Evolutionary conservation across 75 land plant genomes (phyloP).

Genomic region (Pinus taeda): DNA sequence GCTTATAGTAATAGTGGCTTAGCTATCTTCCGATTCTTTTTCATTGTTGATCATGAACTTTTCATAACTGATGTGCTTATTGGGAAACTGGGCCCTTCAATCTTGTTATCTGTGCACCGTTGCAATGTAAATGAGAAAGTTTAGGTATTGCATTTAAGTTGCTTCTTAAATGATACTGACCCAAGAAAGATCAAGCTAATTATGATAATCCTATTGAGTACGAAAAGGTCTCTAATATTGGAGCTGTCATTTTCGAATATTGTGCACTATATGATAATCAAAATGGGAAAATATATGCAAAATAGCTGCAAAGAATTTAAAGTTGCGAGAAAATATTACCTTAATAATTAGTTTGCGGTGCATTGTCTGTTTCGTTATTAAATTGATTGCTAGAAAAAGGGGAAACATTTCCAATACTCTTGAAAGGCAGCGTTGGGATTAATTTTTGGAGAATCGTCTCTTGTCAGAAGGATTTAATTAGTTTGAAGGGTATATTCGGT

Average conservation of each 20-base stretch:
- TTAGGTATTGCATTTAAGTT: not conserved
- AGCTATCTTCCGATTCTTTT: not conserved
- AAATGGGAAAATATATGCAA: not conserved
- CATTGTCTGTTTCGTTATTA: not conserved
- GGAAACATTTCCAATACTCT: not conserved
- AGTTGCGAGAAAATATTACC: not conserved
- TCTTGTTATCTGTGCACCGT: not conserved
- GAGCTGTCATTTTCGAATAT: not conserved
- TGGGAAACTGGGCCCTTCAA: no score
- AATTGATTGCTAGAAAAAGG: not conserved
- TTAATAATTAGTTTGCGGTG: not conserved
- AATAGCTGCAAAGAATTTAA: not conserved
- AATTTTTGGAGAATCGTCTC: conserved; percentile 2
- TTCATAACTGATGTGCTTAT: not conserved
- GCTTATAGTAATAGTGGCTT: not conserved
- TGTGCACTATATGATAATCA: not conserved
- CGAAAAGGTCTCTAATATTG: not conserved
- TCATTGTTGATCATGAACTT: not conserved
- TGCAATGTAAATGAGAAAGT: not conserved
- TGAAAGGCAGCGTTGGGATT: not conserved
- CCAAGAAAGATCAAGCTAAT: not conserved
- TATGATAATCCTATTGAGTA: no score
- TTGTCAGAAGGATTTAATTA: not conserved
- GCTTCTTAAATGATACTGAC: not conserved
- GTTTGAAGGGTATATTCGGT: not conserved